Percentiles rank a stretch among this genome's conserved stretches.
Evolutionary conservation across 2,329 filamentous ascomycete genomes (phyloP).

Genomic region (Pseudocercospora fuligena): DNA sequence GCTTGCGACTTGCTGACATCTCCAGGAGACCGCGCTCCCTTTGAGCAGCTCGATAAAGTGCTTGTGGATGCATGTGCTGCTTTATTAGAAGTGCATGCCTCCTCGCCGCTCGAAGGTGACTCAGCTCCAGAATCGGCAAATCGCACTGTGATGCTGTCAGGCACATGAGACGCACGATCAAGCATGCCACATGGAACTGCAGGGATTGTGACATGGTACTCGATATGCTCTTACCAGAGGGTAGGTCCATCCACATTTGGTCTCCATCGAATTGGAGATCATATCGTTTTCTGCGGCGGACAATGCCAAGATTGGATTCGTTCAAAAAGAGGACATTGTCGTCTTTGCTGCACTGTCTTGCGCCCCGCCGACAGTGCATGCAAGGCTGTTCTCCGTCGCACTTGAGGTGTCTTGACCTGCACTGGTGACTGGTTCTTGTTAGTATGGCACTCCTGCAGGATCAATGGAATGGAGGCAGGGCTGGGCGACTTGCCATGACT

Average conservation of each 20-base stretch:
- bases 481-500: slow-evolving; percentile 16
- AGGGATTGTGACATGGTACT: neutral
- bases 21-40: neutral
- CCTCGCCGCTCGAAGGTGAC: neutral
- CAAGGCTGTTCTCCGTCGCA: slow-evolving; percentile 21
- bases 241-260: slow-evolving; percentile 18
- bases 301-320: slow-evolving; percentile 14
- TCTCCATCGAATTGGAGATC: slow-evolving; percentile 10
- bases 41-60: neutral
- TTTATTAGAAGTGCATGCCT: neutral
- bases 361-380: slow-evolving; percentile 10
- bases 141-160: neutral
- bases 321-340: slow-evolving; percentile 16
- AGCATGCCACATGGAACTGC: neutral
- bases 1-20: slow-evolving; percentile 3
- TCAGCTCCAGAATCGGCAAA: slow-evolving; percentile 4
- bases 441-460: slow-evolving; percentile 15
- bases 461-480: slow-evolving; percentile 5
- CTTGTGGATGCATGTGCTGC: neutral
- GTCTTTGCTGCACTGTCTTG: slow-evolving; percentile 18
- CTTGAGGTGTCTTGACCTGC: slow-evolving; percentile 18
- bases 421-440: slow-evolving; percentile 18
- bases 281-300: slow-evolving; percentile 15
- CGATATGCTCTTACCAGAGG: slow-evolving; percentile 9
- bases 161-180: neutral